Base-by-base conservation (phyloP, 83 land plant genomes). In the Isoetes engelmannii region DNA sequence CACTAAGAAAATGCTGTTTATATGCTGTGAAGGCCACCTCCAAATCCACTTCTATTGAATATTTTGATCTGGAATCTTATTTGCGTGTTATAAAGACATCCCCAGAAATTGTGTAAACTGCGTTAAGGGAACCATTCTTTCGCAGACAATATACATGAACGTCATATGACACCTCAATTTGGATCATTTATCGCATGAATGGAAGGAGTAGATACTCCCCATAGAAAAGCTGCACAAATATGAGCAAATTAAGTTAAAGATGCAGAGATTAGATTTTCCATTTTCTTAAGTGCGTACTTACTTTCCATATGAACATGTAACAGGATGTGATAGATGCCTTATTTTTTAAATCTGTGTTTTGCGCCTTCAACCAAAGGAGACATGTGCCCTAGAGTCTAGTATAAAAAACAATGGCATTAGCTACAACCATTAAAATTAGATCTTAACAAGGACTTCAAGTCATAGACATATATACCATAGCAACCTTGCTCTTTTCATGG, bases 221-320 rank as follows among this genome's bases (percentile, higher is more conserved):
- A 58, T 87, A 87, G 68, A 87, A 87, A 3, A 87, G 88, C 91
- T 87, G 85, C 80, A 76, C 47, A 74, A 51, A 60, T 43, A 18
- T 13, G 10, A 0, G 12, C 15, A 3, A 51, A 51, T 15, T 51
- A 1, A n/a, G 54, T 51, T 51, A 10, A 12, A n/a, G 15, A 51
- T 12, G 54, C 54, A 51, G 54, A 12, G 15, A n/a, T 51, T 12
- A 51, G 54, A 51, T 12, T 12, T 51, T 51, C 12, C 12, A n/a
- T 12, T 12, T 51, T 12, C 1, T 3, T 51, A 0, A 56, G 44
- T 67, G 65, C 28, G 17, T 67, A 65, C 76, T 63, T 75, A 95
- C 99, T 93, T 95, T 84, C 99, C 99, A 95, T 19, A 95, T 85
- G 75, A 95, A 95, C 99, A 95, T 91, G 75, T 95, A 95, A 65